Evolutionary conservation across 106 monocot species (phyloP), one percentile per base, ranked within the genome.

Genomic region (Allium cepa): DNA sequence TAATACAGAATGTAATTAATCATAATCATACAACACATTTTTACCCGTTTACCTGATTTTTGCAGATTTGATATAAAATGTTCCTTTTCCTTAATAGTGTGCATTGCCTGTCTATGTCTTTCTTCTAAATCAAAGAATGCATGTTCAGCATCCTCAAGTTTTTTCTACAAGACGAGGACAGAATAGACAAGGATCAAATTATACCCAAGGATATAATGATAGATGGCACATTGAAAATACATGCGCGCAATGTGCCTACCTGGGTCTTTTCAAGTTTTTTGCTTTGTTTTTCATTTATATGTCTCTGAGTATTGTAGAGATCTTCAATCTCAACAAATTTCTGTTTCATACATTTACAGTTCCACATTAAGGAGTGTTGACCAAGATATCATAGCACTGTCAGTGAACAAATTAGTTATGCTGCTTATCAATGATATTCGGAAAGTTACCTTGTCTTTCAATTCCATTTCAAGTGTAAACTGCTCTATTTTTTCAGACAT

Each of bases 31-130:
- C 5, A 36, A 36, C 36, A 88, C 3, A 36, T 36, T 36, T 36
- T 3, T 36, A 36, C 36, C 5, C 5, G 36, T 36, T 36, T 45
- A 83, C 87, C 87, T 74, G 83, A 83, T 61, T 70, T 78, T 6
- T 77, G 74, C 46, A 87, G 78, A 76, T 83, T 80, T 65, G 77
- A 72, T 72, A 87, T 76, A 53, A 87, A 61, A 56, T 78, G 75
- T 69, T 87, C 83, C 47, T 87, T 87, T 72, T 83, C 87, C 66
- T 69, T 78, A 49, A 87, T 87, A 74, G 75, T 72, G 11, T 18
- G 26, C 16, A 72, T 78, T 45, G 87, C 87, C 47, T 87, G 87
- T 62, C 60, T 83, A 56, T 80, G 76, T 64, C 72, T 83, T 75
- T 83, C 77, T 60, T 87, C 87, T 13, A 83, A 71, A 11, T 80